Conservation (phyloP, 2,329 filamentous ascomycete genomes). For the Aspergillus tamarii region DNA sequence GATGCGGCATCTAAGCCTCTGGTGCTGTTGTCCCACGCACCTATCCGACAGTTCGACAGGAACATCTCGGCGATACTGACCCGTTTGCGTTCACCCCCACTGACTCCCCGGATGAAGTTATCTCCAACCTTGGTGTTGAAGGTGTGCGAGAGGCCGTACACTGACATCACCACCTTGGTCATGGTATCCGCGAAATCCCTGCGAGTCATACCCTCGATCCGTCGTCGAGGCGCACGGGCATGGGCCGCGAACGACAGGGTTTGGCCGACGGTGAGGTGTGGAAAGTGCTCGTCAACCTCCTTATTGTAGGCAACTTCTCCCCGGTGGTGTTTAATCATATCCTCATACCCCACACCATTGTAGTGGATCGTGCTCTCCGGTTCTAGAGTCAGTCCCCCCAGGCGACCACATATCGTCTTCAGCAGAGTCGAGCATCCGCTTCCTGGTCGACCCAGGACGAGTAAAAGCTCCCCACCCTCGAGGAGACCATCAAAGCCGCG, state of each 20-base stretch:
- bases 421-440: slow-evolving; percentile 72
- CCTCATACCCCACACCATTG: slow-evolving; percentile 49
- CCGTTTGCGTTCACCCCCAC: slow-evolving; percentile 69
- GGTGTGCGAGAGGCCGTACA: slow-evolving; percentile 58
- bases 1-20: slow-evolving; percentile 60
- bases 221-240: slow-evolving; percentile 49
- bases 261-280: slow-evolving; percentile 54
- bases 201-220: slow-evolving; percentile 57
- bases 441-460: slow-evolving; percentile 70
- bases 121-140: slow-evolving; percentile 69
- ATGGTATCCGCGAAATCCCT: not conserved
- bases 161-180: not conserved
- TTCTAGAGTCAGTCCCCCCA: slow-evolving; percentile 50
- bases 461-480: slow-evolving; percentile 71
- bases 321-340: slow-evolving; percentile 56
- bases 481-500: slow-evolving; percentile 33
- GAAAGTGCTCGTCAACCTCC: slow-evolving; percentile 35
- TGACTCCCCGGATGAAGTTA: slow-evolving; percentile 67
- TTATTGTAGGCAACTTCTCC: slow-evolving; percentile 50
- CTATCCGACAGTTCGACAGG: slow-evolving; percentile 60
- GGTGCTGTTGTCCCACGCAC: slow-evolving; percentile 70
- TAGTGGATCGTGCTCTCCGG: slow-evolving; percentile 64
- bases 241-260: slow-evolving; percentile 60
- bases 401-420: slow-evolving; percentile 68
- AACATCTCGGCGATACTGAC: slow-evolving; percentile 70